Base-by-base conservation (phyloP, 768 basidiomycete species). In the Amanita pallidorosea region DNA sequence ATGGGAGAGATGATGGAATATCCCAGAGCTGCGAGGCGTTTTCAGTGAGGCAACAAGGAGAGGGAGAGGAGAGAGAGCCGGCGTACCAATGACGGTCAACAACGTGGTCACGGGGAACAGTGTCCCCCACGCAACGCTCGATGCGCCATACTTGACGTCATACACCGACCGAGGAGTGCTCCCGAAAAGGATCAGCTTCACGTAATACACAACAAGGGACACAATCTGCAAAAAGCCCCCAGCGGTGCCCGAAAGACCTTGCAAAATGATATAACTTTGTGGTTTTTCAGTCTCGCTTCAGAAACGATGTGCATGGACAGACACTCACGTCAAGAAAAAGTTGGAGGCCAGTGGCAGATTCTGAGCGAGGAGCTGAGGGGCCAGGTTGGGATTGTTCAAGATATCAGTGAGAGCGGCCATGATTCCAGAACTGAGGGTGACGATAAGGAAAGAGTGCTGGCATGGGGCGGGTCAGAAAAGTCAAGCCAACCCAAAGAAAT, bases 1-100 rank as follows among this genome's bases (percentile, higher is more conserved):
- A 98, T 74, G 0, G 95, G 94, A 5, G 91, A 83, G 57, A 97
- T 94, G 62, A 93, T 76, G 31, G 82, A 84, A 69, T 97, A 98
- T 2, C 77, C 83, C 23, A 89, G 63, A 7, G 83, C 81, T 84
- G 11, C 35, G 7, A 1, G 25, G 25, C 1, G 25, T 6, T 29
- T 8, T 29, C 29, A 29, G 7, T 29, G 5, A 29, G 3, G 29
- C 8, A 5, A 29, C 29, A 29, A 27, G 33, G 27, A 27, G 27
- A 5, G n/a, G n/a, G n/a, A n/a, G n/a, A n/a, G n/a, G 4, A 7
- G 9, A 7, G 5, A 5, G 18, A 58, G 42, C 23, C 20, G 18
- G 72, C 83, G 60, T 53, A 88, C 85, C 76, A 65, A 96, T 93
- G 35, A 93, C 86, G 35, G 80, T 77, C 41, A 96, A 68, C 3